Percentiles rank a stretch among this genome's conserved stretches.
Evolutionary conservation across 345 rosid species (phyloP).

Genomic region (Eucalyptus microcorys): DNA sequence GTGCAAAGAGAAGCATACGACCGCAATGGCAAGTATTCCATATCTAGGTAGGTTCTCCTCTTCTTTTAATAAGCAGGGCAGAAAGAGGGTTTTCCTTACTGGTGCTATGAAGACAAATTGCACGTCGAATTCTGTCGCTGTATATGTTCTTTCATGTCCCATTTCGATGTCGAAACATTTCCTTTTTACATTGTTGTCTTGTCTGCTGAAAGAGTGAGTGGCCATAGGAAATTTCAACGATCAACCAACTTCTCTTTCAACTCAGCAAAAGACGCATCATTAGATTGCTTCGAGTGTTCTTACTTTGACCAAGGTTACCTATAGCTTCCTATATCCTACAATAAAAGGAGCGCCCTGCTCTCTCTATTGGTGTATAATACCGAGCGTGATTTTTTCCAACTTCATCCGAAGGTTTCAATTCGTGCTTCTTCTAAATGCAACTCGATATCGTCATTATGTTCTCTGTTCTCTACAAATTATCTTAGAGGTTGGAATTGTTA

Average conservation of each 20-base stretch:
- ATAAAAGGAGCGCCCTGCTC: background rate
- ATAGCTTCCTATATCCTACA: background rate
- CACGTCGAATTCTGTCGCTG: background rate
- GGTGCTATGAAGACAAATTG: background rate
- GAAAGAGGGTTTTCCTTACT: background rate
- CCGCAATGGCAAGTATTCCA: slow-evolving; percentile 36
- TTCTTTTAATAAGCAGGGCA: background rate
- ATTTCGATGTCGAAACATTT: background rate
- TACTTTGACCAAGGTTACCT: background rate
- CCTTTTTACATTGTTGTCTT: background rate
- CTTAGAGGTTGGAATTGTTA: background rate
- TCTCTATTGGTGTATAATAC: background rate
- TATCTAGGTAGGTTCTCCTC: slow-evolving; percentile 28
- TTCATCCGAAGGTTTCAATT: background rate
- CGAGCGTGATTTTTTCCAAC: background rate
- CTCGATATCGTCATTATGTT: background rate
- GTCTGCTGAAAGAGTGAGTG: background rate
- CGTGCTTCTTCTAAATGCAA: background rate
- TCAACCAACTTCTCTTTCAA: background rate
- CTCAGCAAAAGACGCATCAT: background rate
- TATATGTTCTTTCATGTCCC: background rate
- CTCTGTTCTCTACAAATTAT: background rate
- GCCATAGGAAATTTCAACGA: background rate
- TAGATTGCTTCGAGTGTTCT: background rate
- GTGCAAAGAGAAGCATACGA: slow-evolving; percentile 51